Percentiles rank a stretch among this genome's conserved stretches.
Conservation (phyloP, 345 rosid genomes). For the Boechera retrofracta region DNA sequence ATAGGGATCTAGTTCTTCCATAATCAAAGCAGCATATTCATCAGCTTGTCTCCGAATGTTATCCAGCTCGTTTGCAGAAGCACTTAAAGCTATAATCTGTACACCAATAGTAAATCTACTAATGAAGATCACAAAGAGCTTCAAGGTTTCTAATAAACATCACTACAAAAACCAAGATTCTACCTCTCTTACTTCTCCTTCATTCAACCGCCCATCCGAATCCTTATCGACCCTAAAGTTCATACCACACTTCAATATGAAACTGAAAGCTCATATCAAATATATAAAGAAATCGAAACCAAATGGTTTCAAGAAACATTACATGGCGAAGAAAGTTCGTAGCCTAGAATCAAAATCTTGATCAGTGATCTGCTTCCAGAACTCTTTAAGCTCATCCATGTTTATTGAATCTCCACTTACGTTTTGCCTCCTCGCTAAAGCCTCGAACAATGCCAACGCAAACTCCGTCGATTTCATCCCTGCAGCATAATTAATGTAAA, state of each 20-base stretch:
- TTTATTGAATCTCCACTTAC: conserved; percentile 55
- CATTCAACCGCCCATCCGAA: conserved; percentile 77
- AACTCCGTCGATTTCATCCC: conserved; percentile 76
- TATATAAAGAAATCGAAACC: neutral
- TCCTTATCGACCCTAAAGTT: conserved; percentile 78
- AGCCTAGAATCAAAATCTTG: conserved; percentile 82
- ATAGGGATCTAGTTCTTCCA: conserved; percentile 83
- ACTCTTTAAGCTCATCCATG: conserved; percentile 52
- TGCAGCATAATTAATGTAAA: conserved; percentile 25
- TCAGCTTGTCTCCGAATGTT: conserved; percentile 66
- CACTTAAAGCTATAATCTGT: conserved; percentile 76
- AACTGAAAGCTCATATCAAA: neutral
- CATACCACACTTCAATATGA: conserved; percentile 4
- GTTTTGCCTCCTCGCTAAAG: conserved; percentile 57
- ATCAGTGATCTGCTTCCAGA: conserved; percentile 75
- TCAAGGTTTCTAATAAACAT: neutral
- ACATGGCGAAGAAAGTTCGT: conserved; percentile 75
- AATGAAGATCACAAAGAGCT: conserved; percentile 16
- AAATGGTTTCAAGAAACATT: conserved; percentile 26
- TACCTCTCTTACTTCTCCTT: conserved; percentile 71
- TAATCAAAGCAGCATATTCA: conserved; percentile 81
- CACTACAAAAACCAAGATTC: neutral
- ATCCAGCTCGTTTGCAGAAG: conserved; percentile 73
- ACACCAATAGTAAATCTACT: neutral
- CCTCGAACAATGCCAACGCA: conserved; percentile 66